Percentiles rank a stretch among this genome's conserved stretches.
These are phyloP conservation scores for Pseudomassariella vexata DNA, from an alignment of 2,329 filamentous ascomycete genomes.

Conservation along the genomic window DNA sequence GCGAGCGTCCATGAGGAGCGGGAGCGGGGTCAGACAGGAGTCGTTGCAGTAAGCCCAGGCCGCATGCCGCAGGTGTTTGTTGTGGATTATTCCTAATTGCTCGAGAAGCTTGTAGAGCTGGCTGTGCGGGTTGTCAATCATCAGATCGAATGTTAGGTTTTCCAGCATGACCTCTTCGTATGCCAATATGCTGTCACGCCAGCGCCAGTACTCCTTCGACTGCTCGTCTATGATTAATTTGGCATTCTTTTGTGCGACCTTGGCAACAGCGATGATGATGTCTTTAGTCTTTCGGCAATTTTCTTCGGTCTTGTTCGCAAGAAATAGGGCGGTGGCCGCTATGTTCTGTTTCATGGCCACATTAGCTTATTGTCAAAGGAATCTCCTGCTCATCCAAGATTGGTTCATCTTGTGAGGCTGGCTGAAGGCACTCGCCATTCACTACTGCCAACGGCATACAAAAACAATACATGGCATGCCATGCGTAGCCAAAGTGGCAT, in stretches of 20 bases:
- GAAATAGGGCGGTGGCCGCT: constrained; percentile 83
- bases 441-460: too few relatives aligned
- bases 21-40: constrained; percentile 76
- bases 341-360: constrained; percentile 51
- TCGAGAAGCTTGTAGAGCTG: constrained; percentile 76
- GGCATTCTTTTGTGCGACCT: constrained; percentile 90
- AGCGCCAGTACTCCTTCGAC: constrained; percentile 96
- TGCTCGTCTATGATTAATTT: constrained; percentile 91
- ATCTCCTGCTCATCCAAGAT: background rate
- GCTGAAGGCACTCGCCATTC: too few relatives aligned
- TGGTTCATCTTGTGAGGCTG: too few relatives aligned
- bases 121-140: constrained; percentile 82
- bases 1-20: constrained; percentile 70
- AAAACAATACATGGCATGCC: too few relatives aligned
- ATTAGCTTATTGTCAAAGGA: background rate
- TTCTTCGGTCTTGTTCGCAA: constrained; percentile 96
- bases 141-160: constrained; percentile 86
- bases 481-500: constrained; percentile 1
- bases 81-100: constrained; percentile 67
- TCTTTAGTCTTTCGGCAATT: constrained; percentile 95
- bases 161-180: constrained; percentile 93
- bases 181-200: constrained; percentile 88
- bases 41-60: constrained; percentile 96
- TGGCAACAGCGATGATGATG: constrained; percentile 86
- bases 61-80: constrained; percentile 76